Conservation (phyloP, 306 rosid species). For the Rosa rugosa region DNA sequence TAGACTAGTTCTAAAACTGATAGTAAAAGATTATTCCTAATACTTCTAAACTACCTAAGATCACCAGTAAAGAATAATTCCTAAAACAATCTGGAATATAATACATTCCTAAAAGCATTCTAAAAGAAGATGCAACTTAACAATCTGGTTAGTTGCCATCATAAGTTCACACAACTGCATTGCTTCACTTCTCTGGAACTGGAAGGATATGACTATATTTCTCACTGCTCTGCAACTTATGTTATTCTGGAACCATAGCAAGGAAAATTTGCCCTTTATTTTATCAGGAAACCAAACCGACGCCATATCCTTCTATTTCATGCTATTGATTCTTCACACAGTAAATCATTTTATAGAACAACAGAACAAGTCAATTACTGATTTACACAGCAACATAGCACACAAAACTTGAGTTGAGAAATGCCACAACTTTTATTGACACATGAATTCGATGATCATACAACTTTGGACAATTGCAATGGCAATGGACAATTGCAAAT, state of each 20-base stretch:
- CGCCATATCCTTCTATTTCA: too few relatives aligned
- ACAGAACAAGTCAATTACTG: not conserved
- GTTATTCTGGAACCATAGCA: not conserved
- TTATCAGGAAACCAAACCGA: not conserved
- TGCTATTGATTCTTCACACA: not conserved
- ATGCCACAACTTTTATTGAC: conserved; percentile 30
- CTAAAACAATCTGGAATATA: too few relatives aligned
- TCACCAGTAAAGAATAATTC: too few relatives aligned
- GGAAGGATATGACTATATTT: not conserved
- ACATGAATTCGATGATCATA: conserved; percentile 32
- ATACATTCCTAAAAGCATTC: too few relatives aligned
- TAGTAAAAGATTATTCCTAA: too few relatives aligned
- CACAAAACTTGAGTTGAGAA: not conserved
- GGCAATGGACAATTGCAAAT: conserved; percentile 36
- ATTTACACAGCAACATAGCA: not conserved
- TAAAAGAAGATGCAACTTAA: too few relatives aligned
- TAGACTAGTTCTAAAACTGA: too few relatives aligned
- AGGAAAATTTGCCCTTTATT: not conserved
- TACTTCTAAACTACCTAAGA: too few relatives aligned
- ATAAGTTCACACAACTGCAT: not conserved
- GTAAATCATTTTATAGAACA: not conserved
- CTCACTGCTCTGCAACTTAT: not conserved
- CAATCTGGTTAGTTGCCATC: too few relatives aligned
- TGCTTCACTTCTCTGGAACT: not conserved
- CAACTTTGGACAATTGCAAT: conserved; percentile 39